Conservation (phyloP, 805 yeast genomes). For the Yamadazyma scolyti region DNA sequence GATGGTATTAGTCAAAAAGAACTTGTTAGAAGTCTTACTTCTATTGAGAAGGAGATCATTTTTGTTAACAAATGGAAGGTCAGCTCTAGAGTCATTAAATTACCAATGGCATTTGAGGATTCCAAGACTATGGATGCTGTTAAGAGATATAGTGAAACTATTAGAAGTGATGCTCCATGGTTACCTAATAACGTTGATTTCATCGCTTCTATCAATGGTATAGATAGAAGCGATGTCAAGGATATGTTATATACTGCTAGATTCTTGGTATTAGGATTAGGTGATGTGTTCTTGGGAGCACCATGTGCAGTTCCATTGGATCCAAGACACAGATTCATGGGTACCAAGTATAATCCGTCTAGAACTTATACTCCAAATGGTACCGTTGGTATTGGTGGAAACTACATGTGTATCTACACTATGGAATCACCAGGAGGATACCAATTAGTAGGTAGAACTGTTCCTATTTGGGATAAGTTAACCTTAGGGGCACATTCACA, state of each 20-base stretch:
- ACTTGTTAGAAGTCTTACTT: constrained; percentile 60
- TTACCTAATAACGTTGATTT: constrained; percentile 96
- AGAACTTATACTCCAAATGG: constrained; percentile 96
- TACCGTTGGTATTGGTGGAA: constrained; percentile 97
- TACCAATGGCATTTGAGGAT: constrained; percentile 98
- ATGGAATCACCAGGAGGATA: constrained; percentile 99
- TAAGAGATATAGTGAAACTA: constrained; percentile 87
- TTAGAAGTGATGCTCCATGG: constrained; percentile 94
- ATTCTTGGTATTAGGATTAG: constrained; percentile 89
- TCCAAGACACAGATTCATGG: constrained; percentile 90
- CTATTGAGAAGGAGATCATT: constrained; percentile 72
- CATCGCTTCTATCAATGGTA: constrained; percentile 82
- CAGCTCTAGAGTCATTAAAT: constrained; percentile 71
- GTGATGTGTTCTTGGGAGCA: constrained; percentile 96
- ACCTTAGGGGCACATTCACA: constrained; percentile 64
- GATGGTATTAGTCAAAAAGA: constrained; percentile 61
- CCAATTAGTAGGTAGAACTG: constrained; percentile 92
- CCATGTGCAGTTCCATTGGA: constrained; percentile 98
- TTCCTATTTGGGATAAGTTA: constrained; percentile 97
- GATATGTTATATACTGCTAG: constrained; percentile 87
- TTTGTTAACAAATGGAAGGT: constrained; percentile 82
- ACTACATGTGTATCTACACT: constrained; percentile 97
- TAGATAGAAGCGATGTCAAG: constrained; percentile 69
- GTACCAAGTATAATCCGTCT: constrained; percentile 94
- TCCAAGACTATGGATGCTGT: constrained; percentile 85